Evolutionary conservation across 345 rosid species (phyloP).

Genomic region (rapeseed (Brassica napus)): DNA sequence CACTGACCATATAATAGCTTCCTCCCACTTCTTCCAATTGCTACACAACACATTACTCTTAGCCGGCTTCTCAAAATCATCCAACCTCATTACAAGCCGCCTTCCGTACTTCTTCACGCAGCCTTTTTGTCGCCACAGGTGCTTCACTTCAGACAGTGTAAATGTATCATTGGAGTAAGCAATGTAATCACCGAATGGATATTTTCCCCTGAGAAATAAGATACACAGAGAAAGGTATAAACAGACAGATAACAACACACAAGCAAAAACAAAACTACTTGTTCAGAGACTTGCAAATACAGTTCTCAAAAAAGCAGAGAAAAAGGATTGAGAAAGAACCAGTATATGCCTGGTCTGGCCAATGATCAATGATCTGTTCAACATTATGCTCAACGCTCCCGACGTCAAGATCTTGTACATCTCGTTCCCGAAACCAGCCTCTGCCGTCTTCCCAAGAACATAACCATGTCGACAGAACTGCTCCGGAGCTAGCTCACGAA

Average conservation of each 20-base stretch:
- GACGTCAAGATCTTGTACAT: conserved; percentile 93
- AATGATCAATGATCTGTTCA: conserved; percentile 94
- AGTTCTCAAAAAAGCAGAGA: conserved; percentile 35
- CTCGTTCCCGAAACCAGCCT: conserved; percentile 97
- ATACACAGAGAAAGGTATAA: conserved; percentile 26
- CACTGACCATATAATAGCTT: conserved; percentile 86
- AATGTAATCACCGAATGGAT: conserved; percentile 90
- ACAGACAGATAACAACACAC: too few species aligned
- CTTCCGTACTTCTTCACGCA: conserved; percentile 62
- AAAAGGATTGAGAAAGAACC: conserved; percentile 94
- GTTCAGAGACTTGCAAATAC: neutral
- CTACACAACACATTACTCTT: conserved; percentile 78
- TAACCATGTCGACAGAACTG: conserved; percentile 79
- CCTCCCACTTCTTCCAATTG: conserved; percentile 87
- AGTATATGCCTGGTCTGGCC: conserved; percentile 99
- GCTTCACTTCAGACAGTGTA: conserved; percentile 82
- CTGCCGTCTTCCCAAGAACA: conserved; percentile 90
- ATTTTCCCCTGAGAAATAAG: conserved; percentile 76
- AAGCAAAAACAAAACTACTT: too few species aligned
- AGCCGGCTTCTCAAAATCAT: conserved; percentile 89
- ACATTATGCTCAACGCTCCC: conserved; percentile 85
- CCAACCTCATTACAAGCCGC: conserved; percentile 78
- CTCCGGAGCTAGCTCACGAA: conserved; percentile 75
- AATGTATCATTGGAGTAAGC: conserved; percentile 72
- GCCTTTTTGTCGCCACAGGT: conserved; percentile 79